Evolutionary conservation across 495 filamentous ascomycete species (phyloP).

Genomic region (Aspergillus campestris): DNA sequence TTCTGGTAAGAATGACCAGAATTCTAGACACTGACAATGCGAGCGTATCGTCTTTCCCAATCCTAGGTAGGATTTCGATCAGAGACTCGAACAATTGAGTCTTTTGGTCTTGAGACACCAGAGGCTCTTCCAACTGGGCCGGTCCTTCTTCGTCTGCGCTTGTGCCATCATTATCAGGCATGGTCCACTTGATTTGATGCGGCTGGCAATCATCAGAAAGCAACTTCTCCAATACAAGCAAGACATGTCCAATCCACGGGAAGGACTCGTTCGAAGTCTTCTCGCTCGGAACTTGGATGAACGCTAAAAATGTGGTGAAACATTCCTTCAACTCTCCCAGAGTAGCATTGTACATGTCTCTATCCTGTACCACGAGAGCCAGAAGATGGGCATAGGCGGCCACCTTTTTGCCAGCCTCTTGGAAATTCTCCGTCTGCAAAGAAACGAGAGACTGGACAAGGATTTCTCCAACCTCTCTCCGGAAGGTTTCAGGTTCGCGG

Average conservation of each 20-base stretch:
- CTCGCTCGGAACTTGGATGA: constrained; percentile 62
- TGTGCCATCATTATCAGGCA: constrained; percentile 50
- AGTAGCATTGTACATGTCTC: constrained; percentile 69
- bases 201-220: constrained; percentile 82
- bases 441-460: constrained; percentile 85
- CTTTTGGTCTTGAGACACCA: constrained; percentile 59
- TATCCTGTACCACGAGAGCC: constrained; percentile 76
- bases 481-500: constrained; percentile 50
- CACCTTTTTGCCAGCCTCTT: constrained; percentile 68
- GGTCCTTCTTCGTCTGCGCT: constrained; percentile 38
- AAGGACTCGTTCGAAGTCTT: constrained; percentile 63
- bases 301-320: constrained; percentile 63
- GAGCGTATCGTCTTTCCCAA: constrained; percentile 78
- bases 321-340: constrained; percentile 70
- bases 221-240: constrained; percentile 84
- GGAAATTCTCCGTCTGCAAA: constrained; percentile 62
- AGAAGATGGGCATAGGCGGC: constrained; percentile 90
- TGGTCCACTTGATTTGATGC: constrained; percentile 60
- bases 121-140: constrained; percentile 50
- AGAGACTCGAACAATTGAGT: constrained; percentile 62
- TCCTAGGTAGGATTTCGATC: constrained; percentile 70
- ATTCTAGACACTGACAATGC: constrained; percentile 77
- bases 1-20: constrained; percentile 82
- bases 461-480: constrained; percentile 70
- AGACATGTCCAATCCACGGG: constrained; percentile 85